A percentile compares a stretch with the other conserved stretches of the same genome.
phyloP scores from a whole-genome alignment of 768 basidiomycete genomes.

The Boletus rubescentipes region DNA sequence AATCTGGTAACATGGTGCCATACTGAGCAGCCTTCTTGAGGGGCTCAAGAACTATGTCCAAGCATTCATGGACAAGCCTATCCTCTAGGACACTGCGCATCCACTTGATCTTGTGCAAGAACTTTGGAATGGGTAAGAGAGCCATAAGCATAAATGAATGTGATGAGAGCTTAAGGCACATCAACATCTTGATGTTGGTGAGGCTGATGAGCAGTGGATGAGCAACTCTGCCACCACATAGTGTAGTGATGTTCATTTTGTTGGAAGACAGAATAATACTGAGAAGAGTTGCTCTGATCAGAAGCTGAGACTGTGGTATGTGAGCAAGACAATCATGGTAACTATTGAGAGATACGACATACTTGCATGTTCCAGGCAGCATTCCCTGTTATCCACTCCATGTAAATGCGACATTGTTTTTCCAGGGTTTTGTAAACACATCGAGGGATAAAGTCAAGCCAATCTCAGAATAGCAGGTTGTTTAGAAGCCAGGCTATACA shows the following conservation, averaged over 20 bases:
- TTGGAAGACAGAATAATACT: not conserved
- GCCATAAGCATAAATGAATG: too few species aligned
- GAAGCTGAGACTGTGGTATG: not conserved
- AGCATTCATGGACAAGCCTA: not conserved
- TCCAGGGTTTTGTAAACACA: too few species aligned
- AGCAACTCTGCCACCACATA: not conserved
- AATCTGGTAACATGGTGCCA: not conserved
- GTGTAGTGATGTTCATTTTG: not conserved
- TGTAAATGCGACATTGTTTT: too few species aligned
- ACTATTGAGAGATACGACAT: too few species aligned
- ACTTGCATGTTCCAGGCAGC: too few species aligned
- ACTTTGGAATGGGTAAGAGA: not conserved
- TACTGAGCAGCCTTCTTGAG: too few species aligned
- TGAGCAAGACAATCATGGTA: too few species aligned
- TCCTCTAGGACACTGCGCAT: not conserved
- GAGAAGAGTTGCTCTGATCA: not conserved
- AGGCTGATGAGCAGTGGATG: not conserved
- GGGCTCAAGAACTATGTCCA: not conserved
- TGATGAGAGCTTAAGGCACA: too few species aligned
- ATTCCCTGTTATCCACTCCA: too few species aligned
- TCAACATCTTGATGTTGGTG: not conserved
- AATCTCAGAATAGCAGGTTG: too few species aligned
- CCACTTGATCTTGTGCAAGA: not conserved
- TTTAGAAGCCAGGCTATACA: too few species aligned
- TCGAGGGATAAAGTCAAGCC: too few species aligned